Conservation (phyloP, 345 rosid species). For the Conringia planisiliqua region DNA sequence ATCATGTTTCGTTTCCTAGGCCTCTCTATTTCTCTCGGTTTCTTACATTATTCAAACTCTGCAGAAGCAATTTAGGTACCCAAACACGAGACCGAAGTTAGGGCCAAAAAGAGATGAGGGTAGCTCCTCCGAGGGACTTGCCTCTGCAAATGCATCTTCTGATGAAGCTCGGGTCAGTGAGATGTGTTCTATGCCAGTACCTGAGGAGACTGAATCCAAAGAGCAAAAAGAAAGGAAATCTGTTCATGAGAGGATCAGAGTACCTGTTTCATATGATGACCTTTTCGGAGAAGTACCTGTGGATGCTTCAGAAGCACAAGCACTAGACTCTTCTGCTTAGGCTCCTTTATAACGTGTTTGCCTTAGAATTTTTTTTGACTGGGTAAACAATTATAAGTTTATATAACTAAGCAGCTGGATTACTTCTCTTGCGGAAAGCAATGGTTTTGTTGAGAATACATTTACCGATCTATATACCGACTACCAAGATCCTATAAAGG, state of each 20-base stretch:
- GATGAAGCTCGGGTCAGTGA: constrained; percentile 28
- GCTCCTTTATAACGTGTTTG: constrained; percentile 16
- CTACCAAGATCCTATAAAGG: background rate
- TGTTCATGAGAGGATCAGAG: constrained; percentile 75
- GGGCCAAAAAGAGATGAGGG: constrained; percentile 30
- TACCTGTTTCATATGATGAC: constrained; percentile 84
- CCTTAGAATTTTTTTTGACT: constrained; percentile 11
- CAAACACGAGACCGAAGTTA: constrained; percentile 34
- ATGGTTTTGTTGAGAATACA: constrained; percentile 16
- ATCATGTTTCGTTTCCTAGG: background rate
- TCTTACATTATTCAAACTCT: constrained; percentile 1
- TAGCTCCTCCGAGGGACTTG: constrained; percentile 32
- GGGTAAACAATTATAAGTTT: constrained; percentile 10
- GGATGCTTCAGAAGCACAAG: constrained; percentile 28
- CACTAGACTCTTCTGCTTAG: constrained; percentile 22
- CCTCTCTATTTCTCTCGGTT: background rate
- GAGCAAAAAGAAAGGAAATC: constrained; percentile 44
- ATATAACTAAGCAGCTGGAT: constrained; percentile 16
- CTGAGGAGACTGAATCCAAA: constrained; percentile 30
- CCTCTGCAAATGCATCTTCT: constrained; percentile 16
- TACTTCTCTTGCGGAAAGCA: constrained; percentile 23
- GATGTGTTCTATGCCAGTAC: constrained; percentile 24
- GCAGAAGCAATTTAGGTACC: constrained; percentile 88
- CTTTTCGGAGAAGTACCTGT: constrained; percentile 38
- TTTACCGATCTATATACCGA: constrained; percentile 2